phyloP scores from a whole-genome alignment of 495 filamentous ascomycete genomes.

The Hypoxylon fragiforme region DNA sequence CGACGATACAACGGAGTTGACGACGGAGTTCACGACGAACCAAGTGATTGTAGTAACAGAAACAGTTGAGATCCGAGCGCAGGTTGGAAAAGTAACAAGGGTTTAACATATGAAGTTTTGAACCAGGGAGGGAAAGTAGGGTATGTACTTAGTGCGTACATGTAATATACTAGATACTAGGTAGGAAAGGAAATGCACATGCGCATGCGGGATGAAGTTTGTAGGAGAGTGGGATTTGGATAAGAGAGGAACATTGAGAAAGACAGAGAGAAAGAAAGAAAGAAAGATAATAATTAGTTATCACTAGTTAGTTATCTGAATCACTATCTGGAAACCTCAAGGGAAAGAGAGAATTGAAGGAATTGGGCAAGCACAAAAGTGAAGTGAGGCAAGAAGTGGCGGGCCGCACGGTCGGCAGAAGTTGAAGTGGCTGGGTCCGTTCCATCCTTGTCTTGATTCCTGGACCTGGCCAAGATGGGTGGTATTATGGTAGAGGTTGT shows the following conservation, averaged over 20 bases:
- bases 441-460: conserved; percentile 27
- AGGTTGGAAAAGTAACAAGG: conserved; percentile 1
- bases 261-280: no score
- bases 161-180: no score
- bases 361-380: conserved; percentile 2
- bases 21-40: conserved; percentile 10
- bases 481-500: conserved; percentile 9
- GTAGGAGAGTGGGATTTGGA: no score
- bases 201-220: no score
- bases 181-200: no score
- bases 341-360: no score
- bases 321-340: no score
- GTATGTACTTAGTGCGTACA: neutral
- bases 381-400: conserved; percentile 16
- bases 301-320: no score
- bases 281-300: no score
- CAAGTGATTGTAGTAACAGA: conserved; percentile 17
- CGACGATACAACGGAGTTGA: no score
- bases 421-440: conserved; percentile 13
- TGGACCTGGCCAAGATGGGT: no score
- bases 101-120: neutral
- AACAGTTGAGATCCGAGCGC: conserved; percentile 24
- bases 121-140: conserved; percentile 12
- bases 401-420: conserved; percentile 3
- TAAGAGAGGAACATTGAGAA: no score